Evolutionary conservation across 208 protist genomes (phyloP).

Genomic region (Trichomonas gallinae): DNA sequence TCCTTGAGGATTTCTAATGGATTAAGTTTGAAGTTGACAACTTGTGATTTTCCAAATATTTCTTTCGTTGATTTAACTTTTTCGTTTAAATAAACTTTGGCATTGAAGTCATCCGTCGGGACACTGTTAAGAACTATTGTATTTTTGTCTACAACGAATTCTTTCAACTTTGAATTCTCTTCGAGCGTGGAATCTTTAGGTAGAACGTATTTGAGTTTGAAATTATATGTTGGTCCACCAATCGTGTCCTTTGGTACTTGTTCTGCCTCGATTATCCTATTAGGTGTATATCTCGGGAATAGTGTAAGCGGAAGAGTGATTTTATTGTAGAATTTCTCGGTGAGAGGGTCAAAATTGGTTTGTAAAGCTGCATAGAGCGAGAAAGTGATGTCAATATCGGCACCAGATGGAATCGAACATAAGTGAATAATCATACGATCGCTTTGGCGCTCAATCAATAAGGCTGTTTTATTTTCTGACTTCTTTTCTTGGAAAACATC

Average conservation of each 20-base stretch:
- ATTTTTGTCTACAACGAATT: not conserved
- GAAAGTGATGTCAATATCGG: not conserved
- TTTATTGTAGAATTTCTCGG: not conserved
- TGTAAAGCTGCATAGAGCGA: not conserved
- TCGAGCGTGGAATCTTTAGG: not conserved
- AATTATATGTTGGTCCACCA: not conserved
- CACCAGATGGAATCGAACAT: not conserved
- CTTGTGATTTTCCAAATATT: not conserved
- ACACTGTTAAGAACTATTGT: not conserved
- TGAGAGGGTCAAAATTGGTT: not conserved
- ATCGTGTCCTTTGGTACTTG: not conserved
- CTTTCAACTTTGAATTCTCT: not conserved
- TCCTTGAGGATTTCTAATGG: not conserved
- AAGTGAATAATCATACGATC: not conserved
- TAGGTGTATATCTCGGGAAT: not conserved
- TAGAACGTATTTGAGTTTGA: not conserved
- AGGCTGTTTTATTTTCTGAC: not conserved
- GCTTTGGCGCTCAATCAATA: not conserved
- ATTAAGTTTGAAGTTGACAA: not conserved
- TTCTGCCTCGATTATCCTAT: not conserved
- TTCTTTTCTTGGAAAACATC: not conserved
- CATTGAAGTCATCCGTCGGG: not conserved
- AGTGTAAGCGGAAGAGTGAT: not conserved
- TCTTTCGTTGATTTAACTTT: not conserved
- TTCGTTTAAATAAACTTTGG: not conserved